A percentile compares a stretch with the other conserved stretches of the same genome.
Evolutionary conservation across 306 rosid species (phyloP).

Genomic region (Fragaria ananassa): DNA sequence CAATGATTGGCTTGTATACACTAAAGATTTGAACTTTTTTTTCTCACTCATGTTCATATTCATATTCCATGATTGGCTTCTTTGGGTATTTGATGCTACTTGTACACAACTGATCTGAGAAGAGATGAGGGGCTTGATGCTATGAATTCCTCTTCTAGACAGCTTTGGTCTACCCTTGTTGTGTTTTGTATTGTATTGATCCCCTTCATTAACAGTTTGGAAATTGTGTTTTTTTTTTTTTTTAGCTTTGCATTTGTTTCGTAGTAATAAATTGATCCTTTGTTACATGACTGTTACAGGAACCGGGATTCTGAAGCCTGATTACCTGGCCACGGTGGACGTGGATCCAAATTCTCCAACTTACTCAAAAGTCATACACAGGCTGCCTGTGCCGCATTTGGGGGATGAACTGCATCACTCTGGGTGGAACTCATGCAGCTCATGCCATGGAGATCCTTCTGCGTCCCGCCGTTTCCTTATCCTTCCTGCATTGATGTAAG

Average conservation of each 20-base stretch:
- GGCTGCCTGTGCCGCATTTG: constrained; percentile 55
- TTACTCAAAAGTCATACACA: constrained; percentile 75
- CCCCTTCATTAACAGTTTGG: too few relatives aligned
- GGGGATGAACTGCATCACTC: constrained; percentile 92
- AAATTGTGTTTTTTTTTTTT: not conserved
- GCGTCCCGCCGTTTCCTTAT: constrained; percentile 62
- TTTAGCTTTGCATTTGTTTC: not conserved
- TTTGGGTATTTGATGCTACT: not conserved
- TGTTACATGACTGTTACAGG: constrained; percentile 35
- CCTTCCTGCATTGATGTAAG: constrained; percentile 71
- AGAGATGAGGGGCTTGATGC: too few relatives aligned
- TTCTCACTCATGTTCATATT: not conserved
- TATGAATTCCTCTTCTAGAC: not conserved
- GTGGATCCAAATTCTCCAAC: constrained; percentile 82
- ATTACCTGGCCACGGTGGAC: constrained; percentile 90
- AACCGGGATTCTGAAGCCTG: constrained; percentile 85
- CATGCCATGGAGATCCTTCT: constrained; percentile 86
- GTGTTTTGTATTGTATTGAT: too few relatives aligned
- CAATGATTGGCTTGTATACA: not conserved
- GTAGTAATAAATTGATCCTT: not conserved
- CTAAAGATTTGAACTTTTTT: not conserved
- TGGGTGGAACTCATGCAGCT: constrained; percentile 96
- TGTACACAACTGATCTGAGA: too few relatives aligned
- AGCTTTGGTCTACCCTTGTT: not conserved
- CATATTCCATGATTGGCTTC: too few relatives aligned